Evolutionary conservation across 306 rosid genomes (phyloP), one percentile per base, ranked within the genome.

Genomic region (Luffa acutangula): DNA sequence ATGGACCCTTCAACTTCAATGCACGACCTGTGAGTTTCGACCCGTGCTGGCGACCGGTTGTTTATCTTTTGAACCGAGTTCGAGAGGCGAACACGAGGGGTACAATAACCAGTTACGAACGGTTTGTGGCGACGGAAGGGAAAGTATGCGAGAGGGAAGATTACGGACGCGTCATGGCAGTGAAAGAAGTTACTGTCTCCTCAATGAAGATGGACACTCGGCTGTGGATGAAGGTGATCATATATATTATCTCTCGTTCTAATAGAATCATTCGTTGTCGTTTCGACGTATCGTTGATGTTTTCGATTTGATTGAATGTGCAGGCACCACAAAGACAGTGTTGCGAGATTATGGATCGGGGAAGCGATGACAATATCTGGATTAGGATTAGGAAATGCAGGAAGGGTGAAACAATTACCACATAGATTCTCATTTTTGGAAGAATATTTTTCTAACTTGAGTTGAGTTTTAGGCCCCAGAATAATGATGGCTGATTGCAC

Each of bases 1-100:
- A 81, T 31, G 98, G 98, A 60, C 98, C 99, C 49, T 96, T 93
- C 88, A 88, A 88, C 3, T 93, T 96, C 85, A 93, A 93, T 76
- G 89, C 97, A 84, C 82, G 97, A 54, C 87, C 89, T 31, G n/a
- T 91, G 86, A 90, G 83, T 81, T 60, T 90, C 5, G 91, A 93
- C 79, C 93, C 88, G 1, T 96, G 99, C 71, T 73, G 84, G 76
- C 78, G 75, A 80, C 97, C 97, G 0, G 56, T 87, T 34, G 54
- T 65, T 67, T 96, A 84, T 80, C 88, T 88, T 82, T 76, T 96
- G 84, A 89, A 88, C 20, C 72, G 56, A 42, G 89, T 75, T 71
- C 71, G 51, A 57, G 74, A 78, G 85, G 88, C 82, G 21, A 78
- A 89, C 15, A 78, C 41, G 79, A 82, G 83, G n/a, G 94, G 94